These are phyloP conservation scores for Hypoxylon sp. DNA, from an alignment of 2,329 filamentous ascomycete genomes.

Conservation along the genomic window DNA sequence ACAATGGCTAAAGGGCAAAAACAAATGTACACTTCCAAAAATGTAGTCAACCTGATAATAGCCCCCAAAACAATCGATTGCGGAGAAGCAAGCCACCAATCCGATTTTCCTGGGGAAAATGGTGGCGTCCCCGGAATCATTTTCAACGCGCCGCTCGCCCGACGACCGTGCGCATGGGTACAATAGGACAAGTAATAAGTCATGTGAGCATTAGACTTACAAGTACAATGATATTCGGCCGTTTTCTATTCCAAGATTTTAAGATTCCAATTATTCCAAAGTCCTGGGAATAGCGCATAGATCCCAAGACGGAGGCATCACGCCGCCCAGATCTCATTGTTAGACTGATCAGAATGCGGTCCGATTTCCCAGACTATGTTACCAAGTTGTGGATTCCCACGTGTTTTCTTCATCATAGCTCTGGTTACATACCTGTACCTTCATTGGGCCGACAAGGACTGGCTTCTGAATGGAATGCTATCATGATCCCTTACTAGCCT, in stretches of 20 bases:
- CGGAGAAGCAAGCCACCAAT: slow-evolving; percentile 39
- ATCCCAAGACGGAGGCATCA: slow-evolving; percentile 8
- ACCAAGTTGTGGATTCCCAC: slow-evolving; percentile 9
- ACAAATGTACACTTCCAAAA: slow-evolving; percentile 10
- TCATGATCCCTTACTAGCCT: slow-evolving; percentile 15
- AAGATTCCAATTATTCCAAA: slow-evolving; percentile 11
- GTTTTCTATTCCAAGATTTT: slow-evolving; percentile 5
- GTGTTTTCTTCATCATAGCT: slow-evolving; percentile 11
- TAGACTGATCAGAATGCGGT: slow-evolving; percentile 33
- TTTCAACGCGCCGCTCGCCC: slow-evolving; percentile 36
- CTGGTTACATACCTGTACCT: slow-evolving; percentile 9
- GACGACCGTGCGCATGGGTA: slow-evolving; percentile 14
- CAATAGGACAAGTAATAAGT: slow-evolving; percentile 19
- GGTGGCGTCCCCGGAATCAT: slow-evolving; percentile 35
- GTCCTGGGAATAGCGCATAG: slow-evolving; percentile 11
- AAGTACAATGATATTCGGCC: slow-evolving; percentile 18
- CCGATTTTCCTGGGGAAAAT: slow-evolving; percentile 33
- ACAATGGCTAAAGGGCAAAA: slow-evolving; percentile 16
- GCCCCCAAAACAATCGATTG: slow-evolving; percentile 13
- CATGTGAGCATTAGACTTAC: slow-evolving; percentile 23
- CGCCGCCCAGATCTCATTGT: slow-evolving; percentile 30
- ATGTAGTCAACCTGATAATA: slow-evolving; percentile 14
- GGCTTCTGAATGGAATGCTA: slow-evolving; percentile 26
- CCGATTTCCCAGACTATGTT: slow-evolving; percentile 32
- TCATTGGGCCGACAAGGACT: slow-evolving; percentile 12